A percentile compares a stretch with the other conserved stretches of the same genome.
phyloP scores from a whole-genome alignment of 2,329 filamentous ascomycete species.

The Penicillium griseofulvum region DNA sequence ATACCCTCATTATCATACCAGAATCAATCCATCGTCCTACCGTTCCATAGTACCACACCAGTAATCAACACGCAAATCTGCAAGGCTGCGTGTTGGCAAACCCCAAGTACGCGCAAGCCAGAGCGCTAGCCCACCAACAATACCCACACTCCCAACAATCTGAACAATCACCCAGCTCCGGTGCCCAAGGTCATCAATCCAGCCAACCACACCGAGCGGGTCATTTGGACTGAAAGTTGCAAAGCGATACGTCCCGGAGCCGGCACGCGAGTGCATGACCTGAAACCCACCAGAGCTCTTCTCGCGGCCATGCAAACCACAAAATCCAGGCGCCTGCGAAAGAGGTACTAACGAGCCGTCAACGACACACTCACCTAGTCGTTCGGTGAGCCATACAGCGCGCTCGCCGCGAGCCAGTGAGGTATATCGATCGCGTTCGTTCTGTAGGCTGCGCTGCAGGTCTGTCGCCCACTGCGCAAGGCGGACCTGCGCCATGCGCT shows the following conservation, averaged over 20 bases:
- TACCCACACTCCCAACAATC: conserved; percentile 68
- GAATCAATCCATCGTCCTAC: not conserved
- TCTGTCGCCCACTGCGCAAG: conserved; percentile 80
- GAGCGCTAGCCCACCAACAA: conserved; percentile 69
- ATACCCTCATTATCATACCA: conserved; percentile 1
- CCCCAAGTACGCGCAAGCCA: conserved; percentile 54
- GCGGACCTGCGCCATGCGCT: conserved; percentile 64
- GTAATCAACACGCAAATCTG: conserved; percentile 33
- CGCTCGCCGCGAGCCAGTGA: conserved; percentile 61
- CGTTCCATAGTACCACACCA: conserved; percentile 18
- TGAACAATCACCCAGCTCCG: conserved; percentile 68
- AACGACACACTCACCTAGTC: conserved; percentile 63
- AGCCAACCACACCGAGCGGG: conserved; percentile 72
- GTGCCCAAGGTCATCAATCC: conserved; percentile 64
- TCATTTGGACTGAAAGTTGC: conserved; percentile 60
- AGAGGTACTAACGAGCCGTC: conserved; percentile 62
- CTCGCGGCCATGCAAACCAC: conserved; percentile 24
- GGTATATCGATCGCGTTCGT: conserved; percentile 69
- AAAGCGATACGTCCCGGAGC: conserved; percentile 32
- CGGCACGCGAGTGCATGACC: conserved; percentile 24
- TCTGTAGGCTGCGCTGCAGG: conserved; percentile 70
- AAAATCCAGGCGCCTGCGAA: conserved; percentile 37
- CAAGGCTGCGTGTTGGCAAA: conserved; percentile 30
- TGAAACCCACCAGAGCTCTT: conserved; percentile 24
- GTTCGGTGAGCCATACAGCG: conserved; percentile 66